Conservation (phyloP, 73 alveolate species). For the Paramecium pentaurelia region DNA sequence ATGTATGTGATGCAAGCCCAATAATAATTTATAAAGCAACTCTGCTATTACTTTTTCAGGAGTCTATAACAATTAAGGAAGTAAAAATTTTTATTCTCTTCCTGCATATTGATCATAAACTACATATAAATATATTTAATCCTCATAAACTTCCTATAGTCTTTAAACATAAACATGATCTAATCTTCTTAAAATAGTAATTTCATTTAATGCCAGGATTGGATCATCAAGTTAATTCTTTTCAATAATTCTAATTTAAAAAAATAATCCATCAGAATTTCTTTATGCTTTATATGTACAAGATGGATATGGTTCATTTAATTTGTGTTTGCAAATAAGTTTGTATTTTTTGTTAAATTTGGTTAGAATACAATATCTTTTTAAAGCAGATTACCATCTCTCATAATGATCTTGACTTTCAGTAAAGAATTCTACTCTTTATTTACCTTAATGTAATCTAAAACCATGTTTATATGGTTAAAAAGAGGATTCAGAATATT, state of each 20-base stretch:
- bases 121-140: conserved; percentile 21
- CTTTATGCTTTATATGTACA: conserved; percentile 31
- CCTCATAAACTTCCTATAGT: conserved; percentile 57
- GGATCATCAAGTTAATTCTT: conserved; percentile 41
- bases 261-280: conserved; percentile 29
- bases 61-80: not conserved
- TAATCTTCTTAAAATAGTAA: conserved; percentile 34
- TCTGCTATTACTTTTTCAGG: conserved; percentile 45
- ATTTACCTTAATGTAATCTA: conserved; percentile 17
- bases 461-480: conserved; percentile 50
- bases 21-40: conserved; percentile 16
- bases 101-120: conserved; percentile 52
- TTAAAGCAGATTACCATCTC: conserved; percentile 17
- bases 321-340: conserved; percentile 36
- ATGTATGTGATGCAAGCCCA: conserved; percentile 52
- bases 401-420: conserved; percentile 39
- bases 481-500: conserved; percentile 52
- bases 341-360: conserved; percentile 54
- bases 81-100: conserved; percentile 35
- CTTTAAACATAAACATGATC: conserved; percentile 49
- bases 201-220: conserved; percentile 27
- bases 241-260: conserved; percentile 46
- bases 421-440: conserved; percentile 47
- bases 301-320: conserved; percentile 28
- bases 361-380: conserved; percentile 48